Base-by-base conservation (phyloP, 148 eudicot genomes). In the Limonium bicolor region DNA sequence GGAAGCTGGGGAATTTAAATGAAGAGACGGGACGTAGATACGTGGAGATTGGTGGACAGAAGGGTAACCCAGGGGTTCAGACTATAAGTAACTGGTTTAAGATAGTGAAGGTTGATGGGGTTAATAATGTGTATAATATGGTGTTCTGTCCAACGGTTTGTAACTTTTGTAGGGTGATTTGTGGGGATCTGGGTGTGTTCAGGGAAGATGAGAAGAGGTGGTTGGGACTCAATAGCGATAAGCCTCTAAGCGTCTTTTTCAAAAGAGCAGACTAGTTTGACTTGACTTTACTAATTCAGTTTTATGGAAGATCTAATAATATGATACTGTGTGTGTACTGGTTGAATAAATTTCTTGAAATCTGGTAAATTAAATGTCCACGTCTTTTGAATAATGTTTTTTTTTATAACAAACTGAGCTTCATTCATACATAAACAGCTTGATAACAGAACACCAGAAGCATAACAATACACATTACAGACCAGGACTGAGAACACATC, bases 111-210 rank as follows among this genome's bases (percentile, higher is more conserved):
- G 52, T 7, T 17, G 72, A 30, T 0, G 46, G 26, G 15, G 46
- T 36, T 1, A 12, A 7, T 20, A 24, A 29, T 62, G 66, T 63
- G 8, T 72, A 72, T 32, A 72, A 69, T 65, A 54, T 77, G 22
- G 72, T 77, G 35, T 72, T 36, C 50, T 77, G 83, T 52, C 83
- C 78, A 1, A 56, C 61, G 55, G 75, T 76, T 33, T 76, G 83
- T 51, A 39, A 56, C 5, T 39, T 38, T 26, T 76, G 78, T 44
- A 65, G 50, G 54, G 72, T 76, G 7, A 44, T 27, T 29, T 76
- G 83, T 63, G 73, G 78, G 31, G 54, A 68, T 37, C 51, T 72
- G 20, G 78, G 76, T 42, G 57, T 72, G 30, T 66, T 59, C 50
- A 16, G 21, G 36, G 18, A 24, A 12, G 14, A 25, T 25, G 30